These are phyloP conservation scores for Penicillium robsamsonii DNA, from an alignment of 495 filamentous ascomycete species.

Conservation along the genomic window DNA sequence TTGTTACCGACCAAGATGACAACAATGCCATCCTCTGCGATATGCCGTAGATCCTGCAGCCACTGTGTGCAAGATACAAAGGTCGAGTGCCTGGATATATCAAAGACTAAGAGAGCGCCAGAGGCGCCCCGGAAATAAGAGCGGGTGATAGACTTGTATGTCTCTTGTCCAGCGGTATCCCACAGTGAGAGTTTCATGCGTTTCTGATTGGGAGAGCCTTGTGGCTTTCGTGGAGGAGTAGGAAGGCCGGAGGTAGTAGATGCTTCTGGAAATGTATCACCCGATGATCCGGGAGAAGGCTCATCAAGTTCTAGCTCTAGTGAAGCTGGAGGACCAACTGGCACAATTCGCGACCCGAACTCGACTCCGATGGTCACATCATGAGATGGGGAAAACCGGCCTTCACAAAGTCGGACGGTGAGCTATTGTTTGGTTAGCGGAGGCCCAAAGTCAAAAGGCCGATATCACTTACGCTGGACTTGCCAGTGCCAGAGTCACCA, in stretches of 20 bases:
- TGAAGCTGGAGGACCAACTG: slow-evolving; percentile 73
- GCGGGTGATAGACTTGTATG: slow-evolving; percentile 90
- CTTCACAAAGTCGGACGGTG: slow-evolving; percentile 95
- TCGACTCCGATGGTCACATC: slow-evolving; percentile 98
- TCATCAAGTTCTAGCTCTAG: slow-evolving; percentile 40
- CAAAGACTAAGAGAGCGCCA: slow-evolving; percentile 90
- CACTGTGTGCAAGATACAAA: slow-evolving; percentile 83
- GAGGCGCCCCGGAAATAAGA: slow-evolving; percentile 94
- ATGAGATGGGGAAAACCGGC: slow-evolving; percentile 87
- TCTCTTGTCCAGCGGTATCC: slow-evolving; percentile 98
- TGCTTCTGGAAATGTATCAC: slow-evolving; percentile 19
- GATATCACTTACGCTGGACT: slow-evolving; percentile 61
- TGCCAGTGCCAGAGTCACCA: slow-evolving; percentile 91
- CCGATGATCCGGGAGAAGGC: slow-evolving; percentile 13
- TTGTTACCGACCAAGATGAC: slow-evolving; percentile 96
- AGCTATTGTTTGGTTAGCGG: slow-evolving; percentile 48
- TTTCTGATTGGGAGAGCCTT: slow-evolving; percentile 53
- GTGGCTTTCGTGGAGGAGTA: slow-evolving; percentile 36
- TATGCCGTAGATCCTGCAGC: slow-evolving; percentile 87
- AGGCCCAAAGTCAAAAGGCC: not conserved
- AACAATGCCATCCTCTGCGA: slow-evolving; percentile 90
- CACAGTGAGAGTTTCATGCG: slow-evolving; percentile 82
- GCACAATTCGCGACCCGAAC: slow-evolving; percentile 91
- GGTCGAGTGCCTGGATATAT: slow-evolving; percentile 82
- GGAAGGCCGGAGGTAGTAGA: slow-evolving; percentile 33